Percentiles rank a stretch among this genome's conserved stretches.
Evolutionary conservation across 2,329 filamentous ascomycete species (phyloP).

Genomic region (Dothidotthia symphoricarpi): DNA sequence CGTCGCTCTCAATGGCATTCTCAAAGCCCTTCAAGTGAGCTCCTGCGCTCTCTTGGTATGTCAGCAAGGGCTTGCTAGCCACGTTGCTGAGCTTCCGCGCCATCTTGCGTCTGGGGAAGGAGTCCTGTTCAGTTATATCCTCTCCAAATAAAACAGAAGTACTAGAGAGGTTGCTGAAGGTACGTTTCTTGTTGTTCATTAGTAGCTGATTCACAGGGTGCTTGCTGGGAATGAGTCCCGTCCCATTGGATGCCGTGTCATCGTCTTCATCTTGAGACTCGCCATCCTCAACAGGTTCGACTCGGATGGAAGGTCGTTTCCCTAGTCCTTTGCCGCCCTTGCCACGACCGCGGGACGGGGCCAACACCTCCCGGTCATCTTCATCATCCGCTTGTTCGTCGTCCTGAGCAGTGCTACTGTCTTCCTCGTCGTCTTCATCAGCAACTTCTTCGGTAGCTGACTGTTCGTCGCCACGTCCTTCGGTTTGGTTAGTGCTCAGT

Average conservation of each 20-base stretch:
- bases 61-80: slow-evolving; percentile 35
- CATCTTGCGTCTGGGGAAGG: slow-evolving; percentile 41
- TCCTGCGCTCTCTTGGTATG: slow-evolving; percentile 32
- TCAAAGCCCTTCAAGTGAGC: slow-evolving; percentile 24
- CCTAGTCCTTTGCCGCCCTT: slow-evolving; percentile 38
- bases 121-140: slow-evolving; percentile 29
- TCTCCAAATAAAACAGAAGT: slow-evolving; percentile 40
- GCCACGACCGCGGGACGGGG: slow-evolving; percentile 35
- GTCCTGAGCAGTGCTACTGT: slow-evolving; percentile 32
- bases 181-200: slow-evolving; percentile 40
- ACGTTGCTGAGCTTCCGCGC: slow-evolving; percentile 38
- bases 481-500: slow-evolving; percentile 21
- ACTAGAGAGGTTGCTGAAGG: slow-evolving; percentile 42
- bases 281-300: slow-evolving; percentile 34
- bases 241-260: slow-evolving; percentile 27
- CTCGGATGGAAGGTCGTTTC: slow-evolving; percentile 38
- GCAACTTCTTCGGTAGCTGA: slow-evolving; percentile 29
- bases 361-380: slow-evolving; percentile 32
- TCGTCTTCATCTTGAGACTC: slow-evolving; percentile 33
- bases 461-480: slow-evolving; percentile 27
- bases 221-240: slow-evolving; percentile 33
- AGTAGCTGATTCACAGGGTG: slow-evolving; percentile 29
- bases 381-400: slow-evolving; percentile 39
- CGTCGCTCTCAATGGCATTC: slow-evolving; percentile 41
- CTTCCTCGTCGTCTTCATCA: slow-evolving; percentile 38